phyloP scores from a whole-genome alignment of 2,329 filamentous ascomycete genomes.

The Aschersonia sp. region DNA sequence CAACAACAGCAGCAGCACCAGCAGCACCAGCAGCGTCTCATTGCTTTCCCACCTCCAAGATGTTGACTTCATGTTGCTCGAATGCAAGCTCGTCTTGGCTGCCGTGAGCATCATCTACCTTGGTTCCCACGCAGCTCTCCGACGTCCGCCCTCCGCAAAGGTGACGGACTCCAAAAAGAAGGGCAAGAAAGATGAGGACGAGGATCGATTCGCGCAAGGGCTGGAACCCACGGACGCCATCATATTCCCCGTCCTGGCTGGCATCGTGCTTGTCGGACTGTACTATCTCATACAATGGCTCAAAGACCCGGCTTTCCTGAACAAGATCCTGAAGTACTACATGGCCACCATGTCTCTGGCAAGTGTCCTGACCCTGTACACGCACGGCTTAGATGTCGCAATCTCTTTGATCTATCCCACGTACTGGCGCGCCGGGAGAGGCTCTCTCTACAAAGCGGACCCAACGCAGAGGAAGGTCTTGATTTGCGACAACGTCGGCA shows the following conservation, averaged over 20 bases:
- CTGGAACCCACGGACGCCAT: slow-evolving; percentile 63
- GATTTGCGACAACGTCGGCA: slow-evolving; percentile 19
- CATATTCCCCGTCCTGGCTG: slow-evolving; percentile 69
- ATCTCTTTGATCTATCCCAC: slow-evolving; percentile 59
- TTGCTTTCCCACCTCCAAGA: slow-evolving; percentile 18
- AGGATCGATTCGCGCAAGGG: slow-evolving; percentile 26
- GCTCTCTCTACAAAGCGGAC: slow-evolving; percentile 30
- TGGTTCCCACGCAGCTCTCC: slow-evolving; percentile 72
- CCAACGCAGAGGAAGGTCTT: slow-evolving; percentile 23
- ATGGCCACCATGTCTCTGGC: slow-evolving; percentile 70
- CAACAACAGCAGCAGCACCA: slow-evolving; percentile 10
- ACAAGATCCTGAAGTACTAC: slow-evolving; percentile 70
- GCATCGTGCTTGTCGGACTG: slow-evolving; percentile 53
- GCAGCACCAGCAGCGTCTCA: slow-evolving; percentile 9
- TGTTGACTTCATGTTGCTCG: slow-evolving; percentile 27
- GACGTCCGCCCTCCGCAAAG: slow-evolving; percentile 64
- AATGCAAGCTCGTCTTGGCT: slow-evolving; percentile 39
- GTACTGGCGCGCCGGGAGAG: slow-evolving; percentile 40
- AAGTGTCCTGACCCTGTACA: slow-evolving; percentile 57
- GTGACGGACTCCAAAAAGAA: slow-evolving; percentile 14
- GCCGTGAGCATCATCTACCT: slow-evolving; percentile 74
- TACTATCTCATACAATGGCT: slow-evolving; percentile 88
- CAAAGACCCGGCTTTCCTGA: slow-evolving; percentile 65
- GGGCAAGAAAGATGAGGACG: slow-evolving; percentile 30
- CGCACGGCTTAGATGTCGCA: slow-evolving; percentile 52